phyloP scores from a whole-genome alignment of 2,329 filamentous ascomycete genomes.

The Cytospora mali region DNA sequence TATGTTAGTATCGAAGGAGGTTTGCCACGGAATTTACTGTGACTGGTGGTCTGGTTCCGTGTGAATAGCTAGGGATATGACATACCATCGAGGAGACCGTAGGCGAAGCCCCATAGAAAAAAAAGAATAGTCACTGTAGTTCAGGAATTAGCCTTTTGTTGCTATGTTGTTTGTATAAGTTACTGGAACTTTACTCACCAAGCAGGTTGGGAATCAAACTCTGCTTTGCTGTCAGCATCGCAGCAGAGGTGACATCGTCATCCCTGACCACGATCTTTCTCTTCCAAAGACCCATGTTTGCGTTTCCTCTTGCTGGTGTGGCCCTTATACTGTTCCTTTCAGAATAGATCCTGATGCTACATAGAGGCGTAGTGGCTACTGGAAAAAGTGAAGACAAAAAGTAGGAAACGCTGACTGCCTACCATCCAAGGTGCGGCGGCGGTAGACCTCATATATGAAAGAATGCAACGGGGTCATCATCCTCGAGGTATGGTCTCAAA shows the following conservation, averaged over 20 bases:
- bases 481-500: neutral
- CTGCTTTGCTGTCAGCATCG: constrained; percentile 38
- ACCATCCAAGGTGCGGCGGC: neutral
- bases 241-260: constrained; percentile 39
- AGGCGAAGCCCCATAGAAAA: constrained; percentile 43
- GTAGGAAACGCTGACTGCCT: neutral
- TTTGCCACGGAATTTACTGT: fast-evolving
- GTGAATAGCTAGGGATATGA: neutral
- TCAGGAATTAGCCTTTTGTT: neutral
- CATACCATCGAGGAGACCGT: constrained; percentile 39
- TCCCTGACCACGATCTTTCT: constrained; percentile 39
- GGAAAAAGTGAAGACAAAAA: neutral
- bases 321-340: neutral
- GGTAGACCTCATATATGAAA: neutral
- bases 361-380: neutral
- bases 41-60: neutral
- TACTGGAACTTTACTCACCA: constrained; percentile 19
- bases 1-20: neutral
- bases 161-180: neutral
- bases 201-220: constrained; percentile 39
- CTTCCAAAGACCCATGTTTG: constrained; percentile 36
- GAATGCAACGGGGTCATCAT: neutral
- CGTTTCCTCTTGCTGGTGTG: neutral
- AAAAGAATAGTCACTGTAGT: constrained; percentile 39
- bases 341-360: no score